Conservation (phyloP, 2,329 filamentous ascomycete species). For the Fonsecaea nubica region DNA sequence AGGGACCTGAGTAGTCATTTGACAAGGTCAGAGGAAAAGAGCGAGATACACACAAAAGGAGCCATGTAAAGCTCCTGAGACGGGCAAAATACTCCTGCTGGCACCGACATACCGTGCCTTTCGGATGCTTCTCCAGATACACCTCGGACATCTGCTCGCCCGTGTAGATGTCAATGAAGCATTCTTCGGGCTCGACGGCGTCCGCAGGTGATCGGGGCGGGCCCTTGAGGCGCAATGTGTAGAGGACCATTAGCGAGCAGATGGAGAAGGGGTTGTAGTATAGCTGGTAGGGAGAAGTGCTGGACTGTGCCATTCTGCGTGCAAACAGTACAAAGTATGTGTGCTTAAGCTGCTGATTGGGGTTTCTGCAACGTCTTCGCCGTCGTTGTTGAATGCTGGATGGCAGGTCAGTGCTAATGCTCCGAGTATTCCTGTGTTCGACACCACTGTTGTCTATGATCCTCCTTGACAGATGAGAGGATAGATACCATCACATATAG, state of each 20-base stretch:
- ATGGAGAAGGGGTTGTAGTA: conserved; percentile 30
- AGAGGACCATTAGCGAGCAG: conserved; percentile 27
- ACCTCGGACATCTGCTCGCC: conserved; percentile 22
- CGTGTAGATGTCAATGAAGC: conserved; percentile 25
- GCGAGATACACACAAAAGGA: background rate
- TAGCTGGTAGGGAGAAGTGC: conserved; percentile 8
- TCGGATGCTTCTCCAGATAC: conserved; percentile 23
- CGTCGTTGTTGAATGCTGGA: too few relatives aligned
- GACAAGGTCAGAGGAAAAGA: background rate
- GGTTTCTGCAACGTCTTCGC: background rate
- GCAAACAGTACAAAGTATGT: background rate
- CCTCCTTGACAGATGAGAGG: too few relatives aligned
- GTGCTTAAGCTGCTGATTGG: background rate
- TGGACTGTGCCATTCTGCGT: background rate
- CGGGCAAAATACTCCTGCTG: background rate
- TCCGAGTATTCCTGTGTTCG: too few relatives aligned
- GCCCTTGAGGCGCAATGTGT: conserved; percentile 18
- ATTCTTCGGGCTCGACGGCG: conserved; percentile 15
- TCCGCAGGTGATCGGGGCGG: conserved; percentile 9
- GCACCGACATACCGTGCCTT: conserved; percentile 16
- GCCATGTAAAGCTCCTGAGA: background rate
- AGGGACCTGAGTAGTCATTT: conserved; percentile 3
- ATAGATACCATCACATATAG: too few relatives aligned
- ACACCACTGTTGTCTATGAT: too few relatives aligned
- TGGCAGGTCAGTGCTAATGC: too few relatives aligned